phyloP scores from a whole-genome alignment of 257 asterid species.

The Solanum chmielewskii region DNA sequence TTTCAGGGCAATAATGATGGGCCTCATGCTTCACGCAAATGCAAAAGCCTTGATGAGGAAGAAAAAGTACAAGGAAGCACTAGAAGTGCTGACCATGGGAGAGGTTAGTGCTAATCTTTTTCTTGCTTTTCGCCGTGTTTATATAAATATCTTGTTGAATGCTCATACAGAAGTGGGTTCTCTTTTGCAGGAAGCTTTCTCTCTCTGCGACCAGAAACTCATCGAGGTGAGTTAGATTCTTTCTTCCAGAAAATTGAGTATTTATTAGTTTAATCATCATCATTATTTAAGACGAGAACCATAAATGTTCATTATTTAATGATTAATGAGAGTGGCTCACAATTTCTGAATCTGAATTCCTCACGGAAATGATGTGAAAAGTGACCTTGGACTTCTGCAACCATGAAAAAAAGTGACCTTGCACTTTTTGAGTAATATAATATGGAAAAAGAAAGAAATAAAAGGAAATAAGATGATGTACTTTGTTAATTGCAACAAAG shows the following conservation, averaged over 20 bases:
- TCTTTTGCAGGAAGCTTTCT: conserved; percentile 77
- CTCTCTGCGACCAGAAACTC: conserved; percentile 64
- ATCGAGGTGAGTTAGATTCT: conserved; percentile 46
- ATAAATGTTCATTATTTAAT: neutral
- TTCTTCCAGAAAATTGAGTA: neutral
- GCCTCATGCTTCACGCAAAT: conserved; percentile 90
- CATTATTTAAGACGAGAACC: neutral
- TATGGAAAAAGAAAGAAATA: neutral
- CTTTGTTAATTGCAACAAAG: neutral
- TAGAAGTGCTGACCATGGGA: conserved; percentile 92
- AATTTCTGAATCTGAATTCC: neutral
- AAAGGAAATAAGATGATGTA: neutral
- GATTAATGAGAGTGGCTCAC: neutral
- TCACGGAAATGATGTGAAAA: neutral
- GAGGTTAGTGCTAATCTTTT: conserved; percentile 35
- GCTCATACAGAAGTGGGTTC: neutral
- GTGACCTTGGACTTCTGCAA: neutral
- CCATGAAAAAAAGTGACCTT: neutral
- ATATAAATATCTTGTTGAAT: neutral
- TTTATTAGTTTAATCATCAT: neutral
- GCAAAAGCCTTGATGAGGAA: conserved; percentile 59
- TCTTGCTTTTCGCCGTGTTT: neutral
- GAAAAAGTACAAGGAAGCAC: conserved; percentile 62
- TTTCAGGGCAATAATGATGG: conserved; percentile 92
- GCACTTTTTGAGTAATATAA: neutral